These are phyloP conservation scores for Hymenotorrendiella dingleyae DNA, from an alignment of 2,329 filamentous ascomycete genomes.

Conservation along the genomic window DNA sequence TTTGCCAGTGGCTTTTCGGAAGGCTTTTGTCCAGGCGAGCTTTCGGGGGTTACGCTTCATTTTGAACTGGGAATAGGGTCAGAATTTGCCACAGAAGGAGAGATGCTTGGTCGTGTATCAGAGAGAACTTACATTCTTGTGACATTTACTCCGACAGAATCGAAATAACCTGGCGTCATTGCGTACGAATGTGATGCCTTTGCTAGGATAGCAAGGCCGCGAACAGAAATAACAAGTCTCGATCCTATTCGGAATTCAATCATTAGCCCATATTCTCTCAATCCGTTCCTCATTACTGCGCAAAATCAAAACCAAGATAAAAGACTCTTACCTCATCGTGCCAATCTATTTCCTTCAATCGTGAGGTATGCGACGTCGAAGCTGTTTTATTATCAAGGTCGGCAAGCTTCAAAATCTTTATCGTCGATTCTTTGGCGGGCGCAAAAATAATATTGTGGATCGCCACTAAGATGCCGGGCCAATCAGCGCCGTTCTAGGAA, in stretches of 20 bases:
- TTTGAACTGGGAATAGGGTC: conserved; percentile 57
- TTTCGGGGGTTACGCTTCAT: conserved; percentile 98
- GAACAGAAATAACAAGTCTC: conserved; percentile 69
- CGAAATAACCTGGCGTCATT: conserved; percentile 44
- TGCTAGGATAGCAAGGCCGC: conserved; percentile 59
- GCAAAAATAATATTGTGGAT: no score
- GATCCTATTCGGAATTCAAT: no score
- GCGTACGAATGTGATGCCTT: conserved; percentile 43
- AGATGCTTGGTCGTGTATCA: not conserved
- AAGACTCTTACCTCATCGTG: conserved; percentile 24
- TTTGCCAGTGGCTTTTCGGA: conserved; percentile 79
- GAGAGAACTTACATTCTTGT: conserved; percentile 25
- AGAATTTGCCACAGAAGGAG: not conserved
- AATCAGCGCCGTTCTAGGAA: no score
- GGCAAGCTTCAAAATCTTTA: not conserved
- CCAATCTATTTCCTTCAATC: conserved; percentile 8
- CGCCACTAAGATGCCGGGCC: no score
- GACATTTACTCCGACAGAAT: conserved; percentile 51
- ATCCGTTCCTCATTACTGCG: no score
- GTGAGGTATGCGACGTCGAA: no score
- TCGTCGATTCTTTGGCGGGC: not conserved
- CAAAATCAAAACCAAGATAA: no score
- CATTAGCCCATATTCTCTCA: no score
- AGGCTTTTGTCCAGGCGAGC: conserved; percentile 94
- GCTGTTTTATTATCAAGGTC: conserved; percentile 1